These are phyloP conservation scores for Aphelidium insulamus DNA, from an alignment of 371 early-diverging fungal genomes.

Conservation along the genomic window DNA sequence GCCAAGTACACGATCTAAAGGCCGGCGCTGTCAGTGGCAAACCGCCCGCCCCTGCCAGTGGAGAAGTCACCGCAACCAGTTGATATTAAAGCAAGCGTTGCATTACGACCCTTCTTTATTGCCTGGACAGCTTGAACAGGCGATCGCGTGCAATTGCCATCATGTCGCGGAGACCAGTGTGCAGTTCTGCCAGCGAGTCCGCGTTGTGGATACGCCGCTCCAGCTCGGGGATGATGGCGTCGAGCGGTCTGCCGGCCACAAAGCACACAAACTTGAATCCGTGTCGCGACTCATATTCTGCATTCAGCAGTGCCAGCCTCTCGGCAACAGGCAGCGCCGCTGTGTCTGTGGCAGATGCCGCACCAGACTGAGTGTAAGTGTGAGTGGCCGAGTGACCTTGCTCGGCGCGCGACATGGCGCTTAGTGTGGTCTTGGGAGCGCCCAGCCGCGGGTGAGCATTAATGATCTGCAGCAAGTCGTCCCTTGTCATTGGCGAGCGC, in stretches of 20 bases:
- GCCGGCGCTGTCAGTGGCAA: too few species aligned
- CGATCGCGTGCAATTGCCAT: constrained; percentile 53
- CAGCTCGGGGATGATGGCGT: constrained; percentile 43
- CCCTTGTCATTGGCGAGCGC: constrained; percentile 15
- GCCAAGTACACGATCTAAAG: too few species aligned
- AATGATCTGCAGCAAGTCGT: constrained; percentile 42
- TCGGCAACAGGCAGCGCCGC: constrained; percentile 10
- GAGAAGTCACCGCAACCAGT: too few species aligned
- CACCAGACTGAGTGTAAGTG: neutral
- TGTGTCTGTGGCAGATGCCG: constrained; percentile 13
- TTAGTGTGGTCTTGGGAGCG: constrained; percentile 34
- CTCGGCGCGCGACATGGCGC: constrained; percentile 44
- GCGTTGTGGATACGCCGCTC: constrained; percentile 32
- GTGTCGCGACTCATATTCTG: constrained; percentile 51
- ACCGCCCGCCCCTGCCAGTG: too few species aligned
- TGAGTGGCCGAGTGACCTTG: constrained; percentile 31
- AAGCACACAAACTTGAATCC: constrained; percentile 78
- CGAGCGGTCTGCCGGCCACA: constrained; percentile 52
- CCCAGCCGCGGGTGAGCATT: constrained; percentile 85
- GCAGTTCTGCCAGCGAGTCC: constrained; percentile 25
- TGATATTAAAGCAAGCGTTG: too few species aligned
- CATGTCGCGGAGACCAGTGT: constrained; percentile 40
- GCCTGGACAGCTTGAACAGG: constrained; percentile 26
- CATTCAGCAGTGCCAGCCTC: constrained; percentile 33
- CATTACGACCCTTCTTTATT: too few species aligned